Evolutionary conservation across 23 red algal genomes (phyloP).

Genomic region (Gracilaria domingensis): DNA sequence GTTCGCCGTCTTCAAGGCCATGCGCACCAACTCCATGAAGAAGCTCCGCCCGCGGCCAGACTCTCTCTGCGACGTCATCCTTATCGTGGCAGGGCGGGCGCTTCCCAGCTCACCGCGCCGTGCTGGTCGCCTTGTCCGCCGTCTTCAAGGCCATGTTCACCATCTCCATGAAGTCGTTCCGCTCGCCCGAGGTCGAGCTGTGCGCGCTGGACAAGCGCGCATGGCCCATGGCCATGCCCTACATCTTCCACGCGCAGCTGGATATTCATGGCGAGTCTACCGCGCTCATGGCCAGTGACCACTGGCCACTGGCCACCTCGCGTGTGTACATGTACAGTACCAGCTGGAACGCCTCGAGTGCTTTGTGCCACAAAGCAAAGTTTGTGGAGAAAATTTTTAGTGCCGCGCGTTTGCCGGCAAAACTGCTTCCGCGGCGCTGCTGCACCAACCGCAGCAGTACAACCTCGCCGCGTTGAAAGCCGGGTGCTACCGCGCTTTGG

Average conservation of each 20-base stretch:
- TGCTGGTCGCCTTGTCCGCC: constrained; percentile 56
- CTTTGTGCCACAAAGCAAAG: too few species aligned
- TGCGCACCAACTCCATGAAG: too few species aligned
- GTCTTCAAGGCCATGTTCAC: constrained; percentile 81
- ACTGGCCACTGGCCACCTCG: constrained; percentile 44
- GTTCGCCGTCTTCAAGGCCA: too few species aligned
- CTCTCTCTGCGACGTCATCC: too few species aligned
- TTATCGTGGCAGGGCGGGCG: constrained; percentile 31
- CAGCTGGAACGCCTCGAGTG: constrained; percentile 57
- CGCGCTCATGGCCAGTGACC: too few species aligned
- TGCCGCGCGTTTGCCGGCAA: not conserved
- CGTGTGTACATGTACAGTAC: too few species aligned
- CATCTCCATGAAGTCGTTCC: constrained; percentile 39
- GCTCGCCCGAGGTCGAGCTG: constrained; percentile 38
- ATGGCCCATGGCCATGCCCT: constrained; percentile 68
- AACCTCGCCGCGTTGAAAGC: constrained; percentile 38
- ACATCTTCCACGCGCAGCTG: constrained; percentile 64
- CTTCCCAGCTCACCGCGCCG: constrained; percentile 67
- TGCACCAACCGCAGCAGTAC: constrained; percentile 53
- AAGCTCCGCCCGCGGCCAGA: too few species aligned
- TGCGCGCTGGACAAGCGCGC: constrained; percentile 26
- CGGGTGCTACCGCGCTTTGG: constrained; percentile 38
- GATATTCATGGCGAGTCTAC: constrained; percentile 43
- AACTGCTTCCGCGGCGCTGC: constrained; percentile 41
- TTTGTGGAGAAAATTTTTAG: constrained; percentile 45